Percentiles rank a stretch among this genome's conserved stretches.
Evolutionary conservation across 345 rosid genomes (phyloP).

Genomic region (Hirschfeldia incana): DNA sequence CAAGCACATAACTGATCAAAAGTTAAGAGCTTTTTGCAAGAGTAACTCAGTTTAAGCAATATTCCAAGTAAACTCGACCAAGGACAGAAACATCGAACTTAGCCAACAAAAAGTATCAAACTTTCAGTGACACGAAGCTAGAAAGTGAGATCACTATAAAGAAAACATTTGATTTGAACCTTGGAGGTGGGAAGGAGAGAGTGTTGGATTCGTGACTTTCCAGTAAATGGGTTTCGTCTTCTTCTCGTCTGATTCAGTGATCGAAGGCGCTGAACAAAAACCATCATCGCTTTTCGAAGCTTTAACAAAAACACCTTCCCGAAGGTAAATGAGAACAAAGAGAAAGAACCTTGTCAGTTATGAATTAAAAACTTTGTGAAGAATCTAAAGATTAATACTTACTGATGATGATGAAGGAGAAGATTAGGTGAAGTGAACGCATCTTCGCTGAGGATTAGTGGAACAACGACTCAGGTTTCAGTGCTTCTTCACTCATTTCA

Average conservation of each 20-base stretch:
- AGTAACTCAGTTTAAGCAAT: not conserved
- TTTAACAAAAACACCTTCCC: conserved; percentile 44
- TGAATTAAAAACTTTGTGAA: not conserved
- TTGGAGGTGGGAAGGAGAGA: conserved; percentile 82
- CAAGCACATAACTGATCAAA: not conserved
- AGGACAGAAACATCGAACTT: not conserved
- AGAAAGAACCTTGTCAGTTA: not conserved
- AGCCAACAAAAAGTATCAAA: not conserved
- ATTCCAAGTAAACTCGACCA: not conserved
- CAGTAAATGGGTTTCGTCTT: conserved; percentile 59
- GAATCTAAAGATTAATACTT: not conserved
- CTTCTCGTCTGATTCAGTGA: conserved; percentile 39
- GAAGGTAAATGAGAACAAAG: not conserved
- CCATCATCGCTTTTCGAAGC: conserved; percentile 52
- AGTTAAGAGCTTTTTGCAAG: conserved; percentile 6
- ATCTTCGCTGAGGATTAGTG: conserved; percentile 22
- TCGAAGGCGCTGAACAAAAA: conserved; percentile 69
- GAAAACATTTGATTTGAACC: conserved; percentile 39
- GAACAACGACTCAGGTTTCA: conserved; percentile 21
- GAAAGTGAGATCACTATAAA: not conserved
- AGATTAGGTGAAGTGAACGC: conserved; percentile 29
- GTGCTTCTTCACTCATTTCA: not conserved
- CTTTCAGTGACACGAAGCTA: conserved; percentile 7
- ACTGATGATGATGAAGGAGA: conserved; percentile 27
- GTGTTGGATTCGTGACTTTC: conserved; percentile 87